These are phyloP conservation scores for Magnusiomyces magnusii DNA, from an alignment of 1,139 yeast genomes.

Conservation along the genomic window DNA sequence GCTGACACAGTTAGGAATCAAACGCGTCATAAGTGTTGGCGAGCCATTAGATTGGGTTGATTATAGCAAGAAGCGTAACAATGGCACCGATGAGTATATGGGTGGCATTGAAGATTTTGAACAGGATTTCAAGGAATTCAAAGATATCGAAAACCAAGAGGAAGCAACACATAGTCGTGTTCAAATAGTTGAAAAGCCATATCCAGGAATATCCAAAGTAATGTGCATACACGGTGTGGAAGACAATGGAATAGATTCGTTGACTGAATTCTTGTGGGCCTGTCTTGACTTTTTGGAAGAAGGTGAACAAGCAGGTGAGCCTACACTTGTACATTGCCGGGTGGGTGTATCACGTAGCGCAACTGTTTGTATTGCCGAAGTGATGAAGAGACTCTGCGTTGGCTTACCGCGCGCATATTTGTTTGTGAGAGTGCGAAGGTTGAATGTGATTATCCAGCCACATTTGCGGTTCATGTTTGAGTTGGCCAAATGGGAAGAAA, in stretches of 20 bases:
- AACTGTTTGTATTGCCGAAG: conserved; percentile 82
- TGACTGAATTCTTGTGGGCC: conserved; percentile 36
- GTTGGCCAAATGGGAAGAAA: conserved; percentile 69
- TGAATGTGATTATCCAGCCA: conserved; percentile 88
- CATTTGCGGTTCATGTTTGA: conserved; percentile 82
- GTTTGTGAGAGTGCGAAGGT: conserved; percentile 72
- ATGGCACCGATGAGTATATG: conserved; percentile 12
- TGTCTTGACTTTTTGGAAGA: conserved; percentile 41
- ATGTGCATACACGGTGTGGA: conserved; percentile 40
- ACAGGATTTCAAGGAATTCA: too few species aligned
- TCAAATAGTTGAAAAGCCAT: conserved; percentile 19
- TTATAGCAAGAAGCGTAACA: conserved; percentile 8
- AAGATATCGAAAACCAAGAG: conserved; percentile 10
- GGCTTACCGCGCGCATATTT: conserved; percentile 68
- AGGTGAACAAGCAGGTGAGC: conserved; percentile 36
- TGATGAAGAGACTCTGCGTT: conserved; percentile 63
- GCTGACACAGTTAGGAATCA: conserved; percentile 58
- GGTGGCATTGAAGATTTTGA: conserved; percentile 15
- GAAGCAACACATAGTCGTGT: not conserved
- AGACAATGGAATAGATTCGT: conserved; percentile 46
- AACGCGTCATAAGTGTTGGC: conserved; percentile 78
- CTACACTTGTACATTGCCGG: conserved; percentile 75
- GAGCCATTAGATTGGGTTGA: conserved; percentile 58
- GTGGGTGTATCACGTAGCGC: conserved; percentile 93
- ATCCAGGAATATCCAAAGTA: conserved; percentile 29